Evolutionary conservation across 352 stramenopile genomes (phyloP).

Genomic region (Phytopythium ostracodes): DNA sequence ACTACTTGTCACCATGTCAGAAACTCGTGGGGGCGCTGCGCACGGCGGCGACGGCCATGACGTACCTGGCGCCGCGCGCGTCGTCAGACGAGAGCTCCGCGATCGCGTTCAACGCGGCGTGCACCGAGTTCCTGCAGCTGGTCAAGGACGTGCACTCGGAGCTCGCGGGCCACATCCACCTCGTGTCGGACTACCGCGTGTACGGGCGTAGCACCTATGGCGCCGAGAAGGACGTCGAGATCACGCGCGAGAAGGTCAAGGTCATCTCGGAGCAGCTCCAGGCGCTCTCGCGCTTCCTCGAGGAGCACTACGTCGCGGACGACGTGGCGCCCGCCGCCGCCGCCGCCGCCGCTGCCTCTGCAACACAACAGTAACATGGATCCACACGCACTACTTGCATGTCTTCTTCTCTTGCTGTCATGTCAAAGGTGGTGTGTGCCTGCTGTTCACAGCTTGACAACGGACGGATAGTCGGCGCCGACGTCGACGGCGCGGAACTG

Average conservation of each 20-base stretch:
- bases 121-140: conserved; percentile 83
- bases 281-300: conserved; percentile 67
- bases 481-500: conserved; percentile 26
- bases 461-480: neutral
- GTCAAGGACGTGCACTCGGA: conserved; percentile 85
- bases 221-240: conserved; percentile 74
- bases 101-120: conserved; percentile 70
- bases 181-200: conserved; percentile 82
- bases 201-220: conserved; percentile 83
- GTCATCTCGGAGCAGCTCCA: conserved; percentile 78
- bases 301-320: conserved; percentile 47
- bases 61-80: conserved; percentile 52
- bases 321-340: neutral
- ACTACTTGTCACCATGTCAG: conserved; percentile 26
- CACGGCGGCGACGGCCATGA: conserved; percentile 63
- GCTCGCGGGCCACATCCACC: conserved; percentile 76
- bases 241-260: conserved; percentile 75
- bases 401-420: neutral
- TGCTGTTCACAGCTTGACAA: conserved; percentile 7
- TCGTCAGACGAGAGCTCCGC: conserved; percentile 65
- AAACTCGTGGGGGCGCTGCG: conserved; percentile 78
- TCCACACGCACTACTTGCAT: neutral
- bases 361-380: neutral
- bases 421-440: no score
- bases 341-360: neutral